These are phyloP conservation scores for Parmelia sp. DNA, from an alignment of 495 filamentous ascomycete species.

Conservation along the genomic window DNA sequence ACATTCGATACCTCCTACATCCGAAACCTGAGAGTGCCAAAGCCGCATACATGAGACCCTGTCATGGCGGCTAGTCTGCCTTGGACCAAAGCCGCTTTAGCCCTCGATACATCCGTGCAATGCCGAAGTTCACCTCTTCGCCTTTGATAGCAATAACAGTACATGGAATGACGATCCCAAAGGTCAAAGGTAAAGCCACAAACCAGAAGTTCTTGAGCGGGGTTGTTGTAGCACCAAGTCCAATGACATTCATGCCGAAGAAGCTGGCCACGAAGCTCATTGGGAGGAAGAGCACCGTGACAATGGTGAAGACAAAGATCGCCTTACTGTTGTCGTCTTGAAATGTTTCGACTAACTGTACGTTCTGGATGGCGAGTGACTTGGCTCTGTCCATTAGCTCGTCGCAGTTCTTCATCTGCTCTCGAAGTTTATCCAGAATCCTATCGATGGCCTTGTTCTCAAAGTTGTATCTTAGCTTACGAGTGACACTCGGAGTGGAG, in stretches of 20 bases:
- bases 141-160: constrained; percentile 1
- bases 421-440: constrained; percentile 9
- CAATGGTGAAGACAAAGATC: constrained; percentile 32
- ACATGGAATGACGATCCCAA: constrained; percentile 9
- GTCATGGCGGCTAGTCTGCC: neutral
- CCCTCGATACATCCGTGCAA: neutral
- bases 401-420: constrained; percentile 9
- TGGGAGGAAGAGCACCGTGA: constrained; percentile 36
- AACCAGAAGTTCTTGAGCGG: constrained; percentile 9
- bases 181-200: constrained; percentile 8
- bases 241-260: constrained; percentile 31
- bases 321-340: constrained; percentile 27
- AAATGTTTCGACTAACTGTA: constrained; percentile 19
- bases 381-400: constrained; percentile 16
- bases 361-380: constrained; percentile 14
- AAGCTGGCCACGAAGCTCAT: constrained; percentile 30
- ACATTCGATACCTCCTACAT: too few species aligned
- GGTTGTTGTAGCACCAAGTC: constrained; percentile 2
- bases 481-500: constrained; percentile 9
- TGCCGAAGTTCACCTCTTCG: constrained; percentile 5
- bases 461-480: constrained; percentile 14
- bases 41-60: too few species aligned
- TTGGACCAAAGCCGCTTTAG: neutral
- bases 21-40: too few species aligned
- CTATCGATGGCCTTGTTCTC: constrained; percentile 18